Percentiles rank a stretch among this genome's conserved stretches.
Evolutionary conservation across 1,284 basidiomycete species (phyloP).

Genomic region (Cutaneotrichosporon mucoides): DNA sequence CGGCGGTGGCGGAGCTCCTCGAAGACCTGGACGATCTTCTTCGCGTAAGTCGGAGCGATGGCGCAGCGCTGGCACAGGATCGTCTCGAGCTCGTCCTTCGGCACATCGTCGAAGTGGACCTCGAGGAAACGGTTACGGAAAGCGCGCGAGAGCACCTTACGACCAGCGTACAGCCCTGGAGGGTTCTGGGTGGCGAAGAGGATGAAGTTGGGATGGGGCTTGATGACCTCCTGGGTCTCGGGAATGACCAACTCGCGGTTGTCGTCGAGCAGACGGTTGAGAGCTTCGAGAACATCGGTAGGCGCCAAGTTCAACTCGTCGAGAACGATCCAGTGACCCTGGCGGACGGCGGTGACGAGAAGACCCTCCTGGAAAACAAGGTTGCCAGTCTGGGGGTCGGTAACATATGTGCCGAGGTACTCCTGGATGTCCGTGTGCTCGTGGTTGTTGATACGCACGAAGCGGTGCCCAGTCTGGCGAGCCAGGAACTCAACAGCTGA

Average conservation of each 20-base stretch:
- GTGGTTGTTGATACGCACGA: conserved; percentile 99
- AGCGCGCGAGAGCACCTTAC: conserved; percentile 91
- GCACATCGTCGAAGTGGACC: conserved; percentile 96
- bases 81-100: conserved; percentile 85
- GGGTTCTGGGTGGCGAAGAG: conserved; percentile 99
- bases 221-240: conserved; percentile 92
- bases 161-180: conserved; percentile 92
- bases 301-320: conserved; percentile 98
- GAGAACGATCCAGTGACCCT: conserved; percentile 96
- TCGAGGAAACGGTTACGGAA: conserved; percentile 99
- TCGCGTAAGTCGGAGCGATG: conserved; percentile 89
- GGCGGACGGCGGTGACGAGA: conserved; percentile 83
- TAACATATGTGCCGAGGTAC: conserved; percentile 94
- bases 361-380: conserved; percentile 92
- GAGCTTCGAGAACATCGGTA: conserved; percentile 94
- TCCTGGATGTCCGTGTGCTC: conserved; percentile 99
- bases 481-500: conserved; percentile 96
- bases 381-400: conserved; percentile 86
- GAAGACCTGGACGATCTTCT: conserved; percentile 87
- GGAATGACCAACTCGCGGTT: conserved; percentile 95
- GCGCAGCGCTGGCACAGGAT: conserved; percentile 84
- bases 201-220: conserved; percentile 94
- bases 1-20: conserved; percentile 88
- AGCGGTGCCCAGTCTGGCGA: conserved; percentile 85
- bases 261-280: conserved; percentile 94